phyloP scores from a whole-genome alignment of 208 protist species.

The Crithidia thermophila region DNA sequence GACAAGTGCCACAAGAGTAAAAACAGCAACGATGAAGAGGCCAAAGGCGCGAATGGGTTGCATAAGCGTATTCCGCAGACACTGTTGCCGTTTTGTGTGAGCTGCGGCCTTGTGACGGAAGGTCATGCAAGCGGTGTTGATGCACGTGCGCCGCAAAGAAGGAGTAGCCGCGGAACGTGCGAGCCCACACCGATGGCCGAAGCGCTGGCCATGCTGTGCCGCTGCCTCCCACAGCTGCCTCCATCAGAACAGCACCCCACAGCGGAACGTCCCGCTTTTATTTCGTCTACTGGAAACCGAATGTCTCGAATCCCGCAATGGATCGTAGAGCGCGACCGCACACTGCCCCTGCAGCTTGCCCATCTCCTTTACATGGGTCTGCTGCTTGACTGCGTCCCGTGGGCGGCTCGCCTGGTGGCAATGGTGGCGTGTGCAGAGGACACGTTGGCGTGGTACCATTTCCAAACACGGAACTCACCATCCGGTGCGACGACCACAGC shows the following conservation, averaged over 20 bases:
- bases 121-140: not conserved
- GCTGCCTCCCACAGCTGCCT: conserved; percentile 13
- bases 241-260: not conserved
- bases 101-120: conserved; percentile 11
- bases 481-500: not conserved
- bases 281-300: not conserved
- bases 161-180: not conserved
- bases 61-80: conserved; percentile 26
- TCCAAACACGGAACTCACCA: not conserved
- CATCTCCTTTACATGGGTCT: conserved; percentile 74
- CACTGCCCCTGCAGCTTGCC: conserved; percentile 68
- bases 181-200: conserved; percentile 17
- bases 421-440: conserved; percentile 22
- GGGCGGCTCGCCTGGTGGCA: conserved; percentile 25
- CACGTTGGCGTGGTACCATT: conserved; percentile 23
- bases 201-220: conserved; percentile 17
- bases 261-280: not conserved
- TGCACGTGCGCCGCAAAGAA: no score
- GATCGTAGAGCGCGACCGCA: conserved; percentile 11
- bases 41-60: no score
- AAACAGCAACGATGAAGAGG: not conserved
- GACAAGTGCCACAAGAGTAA: no score
- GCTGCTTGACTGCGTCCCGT: conserved; percentile 39
- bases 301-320: not conserved
- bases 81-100: conserved; percentile 2